A percentile compares a stretch with the other conserved stretches of the same genome.
Conservation (phyloP, 2,329 filamentous ascomycete species). For the Fonsecaea pugnacius region DNA sequence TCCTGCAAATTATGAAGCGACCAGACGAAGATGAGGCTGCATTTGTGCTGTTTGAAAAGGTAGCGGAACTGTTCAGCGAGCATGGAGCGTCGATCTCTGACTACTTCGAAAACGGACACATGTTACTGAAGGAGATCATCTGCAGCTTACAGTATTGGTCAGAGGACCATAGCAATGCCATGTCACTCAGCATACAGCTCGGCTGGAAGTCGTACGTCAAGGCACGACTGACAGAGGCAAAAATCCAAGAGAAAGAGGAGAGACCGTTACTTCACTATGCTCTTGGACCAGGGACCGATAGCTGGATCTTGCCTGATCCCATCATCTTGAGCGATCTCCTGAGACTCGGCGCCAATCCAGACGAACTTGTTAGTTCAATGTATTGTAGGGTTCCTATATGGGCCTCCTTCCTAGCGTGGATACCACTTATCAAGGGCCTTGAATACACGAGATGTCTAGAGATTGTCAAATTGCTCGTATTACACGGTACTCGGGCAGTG, state of each 20-base stretch:
- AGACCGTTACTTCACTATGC: not conserved
- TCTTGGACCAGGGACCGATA: not conserved
- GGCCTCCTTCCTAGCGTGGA: not conserved
- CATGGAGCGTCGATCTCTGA: no score
- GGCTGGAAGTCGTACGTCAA: constrained; percentile 8
- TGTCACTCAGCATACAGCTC: not conserved
- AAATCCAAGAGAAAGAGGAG: not conserved
- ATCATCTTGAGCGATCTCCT: not conserved
- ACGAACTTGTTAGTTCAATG: not conserved
- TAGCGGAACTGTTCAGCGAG: not conserved
- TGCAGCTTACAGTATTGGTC: no score
- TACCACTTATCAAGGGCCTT: not conserved
- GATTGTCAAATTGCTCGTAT: not conserved
- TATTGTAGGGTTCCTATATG: not conserved
- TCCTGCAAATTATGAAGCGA: not conserved
- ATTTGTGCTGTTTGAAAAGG: constrained; percentile 2
- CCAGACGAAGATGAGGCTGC: not conserved
- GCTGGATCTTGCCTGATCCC: not conserved
- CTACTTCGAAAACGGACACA: no score
- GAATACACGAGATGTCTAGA: not conserved
- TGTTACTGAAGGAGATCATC: no score
- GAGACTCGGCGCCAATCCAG: not conserved
- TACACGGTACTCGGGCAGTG: not conserved
- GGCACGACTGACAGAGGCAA: not conserved
- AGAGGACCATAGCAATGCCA: not conserved